Evolutionary conservation across 345 rosid species (phyloP).

Genomic region (Fremontodendron californicum): DNA sequence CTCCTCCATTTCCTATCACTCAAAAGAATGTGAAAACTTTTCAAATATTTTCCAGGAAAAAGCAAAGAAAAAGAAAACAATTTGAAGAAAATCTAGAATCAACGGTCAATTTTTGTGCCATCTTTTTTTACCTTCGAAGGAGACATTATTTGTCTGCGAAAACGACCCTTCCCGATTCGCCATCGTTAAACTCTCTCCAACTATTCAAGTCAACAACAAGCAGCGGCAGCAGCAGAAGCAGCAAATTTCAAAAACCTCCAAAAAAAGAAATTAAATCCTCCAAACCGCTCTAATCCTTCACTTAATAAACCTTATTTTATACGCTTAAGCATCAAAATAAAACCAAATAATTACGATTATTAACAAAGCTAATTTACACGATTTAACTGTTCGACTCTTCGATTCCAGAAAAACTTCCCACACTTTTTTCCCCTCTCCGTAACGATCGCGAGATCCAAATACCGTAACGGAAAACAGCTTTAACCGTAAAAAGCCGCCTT

Average conservation of each 20-base stretch:
- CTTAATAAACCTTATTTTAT: slow-evolving; percentile 16
- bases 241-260: too few species aligned
- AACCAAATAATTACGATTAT: slow-evolving; percentile 11
- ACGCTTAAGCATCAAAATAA: slow-evolving; percentile 9
- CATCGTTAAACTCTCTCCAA: slow-evolving; percentile 32
- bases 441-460: slow-evolving; percentile 37
- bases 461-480: slow-evolving; percentile 36
- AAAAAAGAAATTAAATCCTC: too few species aligned
- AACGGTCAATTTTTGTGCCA: not conserved
- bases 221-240: not conserved
- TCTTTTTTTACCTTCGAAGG: slow-evolving; percentile 20
- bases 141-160: slow-evolving; percentile 26
- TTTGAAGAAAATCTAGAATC: not conserved
- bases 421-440: slow-evolving; percentile 10
- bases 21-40: not conserved
- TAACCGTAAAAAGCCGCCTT: slow-evolving; percentile 30
- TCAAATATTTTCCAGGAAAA: slow-evolving; percentile 15
- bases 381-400: slow-evolving; percentile 17
- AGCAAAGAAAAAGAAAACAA: not conserved
- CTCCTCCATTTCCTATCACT: slow-evolving; percentile 32
- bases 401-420: slow-evolving; percentile 16
- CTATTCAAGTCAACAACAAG: slow-evolving; percentile 10
- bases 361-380: slow-evolving; percentile 2
- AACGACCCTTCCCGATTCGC: slow-evolving; percentile 47
- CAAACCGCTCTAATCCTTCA: not conserved